Evolutionary conservation across 2,329 filamentous ascomycete species (phyloP).

Genomic region (Penicillium occitanis): DNA sequence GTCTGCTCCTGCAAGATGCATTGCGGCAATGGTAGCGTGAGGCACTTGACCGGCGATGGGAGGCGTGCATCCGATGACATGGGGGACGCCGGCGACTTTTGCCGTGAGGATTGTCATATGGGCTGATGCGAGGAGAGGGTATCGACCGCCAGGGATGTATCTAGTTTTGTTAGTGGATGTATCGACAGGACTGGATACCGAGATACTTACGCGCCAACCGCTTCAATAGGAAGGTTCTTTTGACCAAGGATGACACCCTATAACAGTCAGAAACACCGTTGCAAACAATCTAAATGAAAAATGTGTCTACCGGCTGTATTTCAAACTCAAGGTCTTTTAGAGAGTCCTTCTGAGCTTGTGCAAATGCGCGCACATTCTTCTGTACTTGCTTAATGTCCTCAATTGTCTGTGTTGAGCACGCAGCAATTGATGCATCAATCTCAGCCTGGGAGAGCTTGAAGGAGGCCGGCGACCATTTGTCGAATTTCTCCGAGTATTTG

Average conservation of each 20-base stretch:
- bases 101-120: constrained; percentile 59
- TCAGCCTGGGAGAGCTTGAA: constrained; percentile 51
- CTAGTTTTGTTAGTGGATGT: constrained; percentile 20
- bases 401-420: constrained; percentile 51
- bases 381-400: constrained; percentile 56
- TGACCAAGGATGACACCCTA: constrained; percentile 55
- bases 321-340: constrained; percentile 55
- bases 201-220: constrained; percentile 45
- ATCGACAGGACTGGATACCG: not conserved
- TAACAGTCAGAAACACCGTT: constrained; percentile 13
- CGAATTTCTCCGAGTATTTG: constrained; percentile 54
- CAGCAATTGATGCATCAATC: constrained; percentile 48
- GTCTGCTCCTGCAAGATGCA: constrained; percentile 53
- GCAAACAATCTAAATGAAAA: not conserved
- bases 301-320: constrained; percentile 28
- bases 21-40: constrained; percentile 52
- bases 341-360: constrained; percentile 48
- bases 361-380: constrained; percentile 52
- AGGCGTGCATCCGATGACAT: constrained; percentile 54
- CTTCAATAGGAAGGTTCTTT: constrained; percentile 51
- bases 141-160: constrained; percentile 55
- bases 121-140: constrained; percentile 54
- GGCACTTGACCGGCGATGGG: constrained; percentile 53
- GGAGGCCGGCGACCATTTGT: constrained; percentile 52
- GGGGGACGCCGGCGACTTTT: constrained; percentile 54